Evolutionary conservation across 2,329 filamentous ascomycete genomes (phyloP).

Genomic region (Niveomyces coronatus): DNA sequence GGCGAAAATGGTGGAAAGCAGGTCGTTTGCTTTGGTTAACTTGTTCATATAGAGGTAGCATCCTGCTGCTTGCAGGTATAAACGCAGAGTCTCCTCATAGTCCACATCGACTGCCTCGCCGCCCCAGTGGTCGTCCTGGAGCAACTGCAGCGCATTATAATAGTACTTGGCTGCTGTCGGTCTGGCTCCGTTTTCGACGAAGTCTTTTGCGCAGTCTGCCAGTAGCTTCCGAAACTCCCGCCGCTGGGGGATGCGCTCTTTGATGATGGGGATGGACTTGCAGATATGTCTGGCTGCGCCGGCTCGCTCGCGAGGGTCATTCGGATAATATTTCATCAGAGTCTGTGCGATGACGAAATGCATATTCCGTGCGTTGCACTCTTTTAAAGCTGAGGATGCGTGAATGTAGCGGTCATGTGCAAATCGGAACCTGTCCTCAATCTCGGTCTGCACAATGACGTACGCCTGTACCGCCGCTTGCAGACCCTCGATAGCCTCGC

Average conservation of each 20-base stretch:
- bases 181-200: constrained; percentile 72
- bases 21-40: constrained; percentile 52
- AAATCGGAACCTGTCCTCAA: constrained; percentile 80
- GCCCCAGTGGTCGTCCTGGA: constrained; percentile 72
- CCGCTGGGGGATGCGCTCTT: constrained; percentile 47
- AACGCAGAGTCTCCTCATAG: constrained; percentile 75
- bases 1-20: constrained; percentile 61
- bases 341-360: constrained; percentile 81
- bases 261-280: constrained; percentile 65
- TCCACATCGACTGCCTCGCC: constrained; percentile 59
- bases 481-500: constrained; percentile 66
- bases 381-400: constrained; percentile 58
- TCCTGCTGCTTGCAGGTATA: constrained; percentile 72
- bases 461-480: constrained; percentile 72
- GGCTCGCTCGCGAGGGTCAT: constrained; percentile 55
- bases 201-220: constrained; percentile 66
- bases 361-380: constrained; percentile 67
- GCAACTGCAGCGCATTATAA: constrained; percentile 61
- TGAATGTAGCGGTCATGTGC: constrained; percentile 80
- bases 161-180: constrained; percentile 78
- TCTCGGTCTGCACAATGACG: constrained; percentile 70
- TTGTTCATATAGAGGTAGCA: constrained; percentile 73
- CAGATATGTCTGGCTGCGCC: constrained; percentile 74
- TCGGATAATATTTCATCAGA: constrained; percentile 59
- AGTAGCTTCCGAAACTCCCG: constrained; percentile 64